These are phyloP conservation scores for Pseudozyma hubeiensis DNA, from an alignment of 1,284 basidiomycete genomes.

Conservation along the genomic window DNA sequence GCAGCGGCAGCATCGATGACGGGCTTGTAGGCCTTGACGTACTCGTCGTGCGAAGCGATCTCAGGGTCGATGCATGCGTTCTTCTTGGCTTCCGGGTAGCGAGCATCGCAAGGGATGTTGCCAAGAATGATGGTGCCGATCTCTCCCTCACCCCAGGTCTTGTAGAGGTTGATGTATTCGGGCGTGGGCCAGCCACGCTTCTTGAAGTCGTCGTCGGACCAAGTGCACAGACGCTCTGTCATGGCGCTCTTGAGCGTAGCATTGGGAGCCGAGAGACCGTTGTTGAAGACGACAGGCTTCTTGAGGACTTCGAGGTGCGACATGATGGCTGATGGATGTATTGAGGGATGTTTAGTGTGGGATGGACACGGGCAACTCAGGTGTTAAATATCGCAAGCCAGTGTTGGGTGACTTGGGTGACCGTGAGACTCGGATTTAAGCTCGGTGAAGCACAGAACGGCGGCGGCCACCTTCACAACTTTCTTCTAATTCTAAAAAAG, in stretches of 20 bases:
- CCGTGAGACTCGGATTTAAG: conserved; percentile 3
- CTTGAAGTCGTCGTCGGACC: conserved; percentile 55
- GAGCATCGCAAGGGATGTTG: conserved; percentile 54
- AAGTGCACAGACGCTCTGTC: conserved; percentile 62
- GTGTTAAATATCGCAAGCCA: neutral
- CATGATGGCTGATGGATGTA: conserved; percentile 15
- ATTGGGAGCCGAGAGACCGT: conserved; percentile 52
- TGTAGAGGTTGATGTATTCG: conserved; percentile 60
- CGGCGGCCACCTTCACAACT: too few relatives aligned
- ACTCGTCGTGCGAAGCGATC: conserved; percentile 50
- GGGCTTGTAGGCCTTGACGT: conserved; percentile 51
- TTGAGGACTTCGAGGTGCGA: conserved; percentile 49
- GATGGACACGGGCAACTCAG: too few relatives aligned
- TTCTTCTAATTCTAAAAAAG: too few relatives aligned
- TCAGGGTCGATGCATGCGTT: conserved; percentile 55
- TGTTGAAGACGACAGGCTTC: conserved; percentile 46
- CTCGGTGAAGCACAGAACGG: neutral
- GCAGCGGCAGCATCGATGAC: conserved; percentile 69
- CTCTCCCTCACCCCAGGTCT: conserved; percentile 61
- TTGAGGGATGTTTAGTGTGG: neutral
- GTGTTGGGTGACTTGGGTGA: too few relatives aligned
- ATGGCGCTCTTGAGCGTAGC: conserved; percentile 61
- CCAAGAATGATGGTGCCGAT: conserved; percentile 61
- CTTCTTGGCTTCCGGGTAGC: conserved; percentile 53
- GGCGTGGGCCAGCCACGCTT: conserved; percentile 60